Base-by-base conservation (phyloP, 2,329 filamentous ascomycete species). In the Truncatella angustata region DNA sequence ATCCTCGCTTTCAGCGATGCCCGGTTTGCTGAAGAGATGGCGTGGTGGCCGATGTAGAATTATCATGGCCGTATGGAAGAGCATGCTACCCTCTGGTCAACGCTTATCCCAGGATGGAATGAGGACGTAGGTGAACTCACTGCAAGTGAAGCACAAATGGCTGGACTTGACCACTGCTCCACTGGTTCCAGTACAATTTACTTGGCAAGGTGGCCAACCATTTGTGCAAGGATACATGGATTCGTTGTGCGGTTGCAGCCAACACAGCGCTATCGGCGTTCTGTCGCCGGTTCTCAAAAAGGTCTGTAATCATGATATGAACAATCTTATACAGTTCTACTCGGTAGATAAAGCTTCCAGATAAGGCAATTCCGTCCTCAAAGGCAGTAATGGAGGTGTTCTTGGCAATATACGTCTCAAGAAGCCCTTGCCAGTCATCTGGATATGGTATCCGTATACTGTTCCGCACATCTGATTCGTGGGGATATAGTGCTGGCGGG, bases 51-150 rank as follows among this genome's bases (percentile, higher is more conserved):
- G 70, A 54, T 79, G 75, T 3, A 79, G 69, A 45, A 79, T 77
- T 18, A 78, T 78, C 74, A 79, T 77, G 44, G 72, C 70, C 1
- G 76, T 77, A 52, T 79, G 75, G 55, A 78, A 79, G 14, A 74
- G 59, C 70, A 79, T 75, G 55, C 60, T 63, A 35, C 46, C 21
- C 43, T 35, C 3, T 42, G 21, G 28, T 52, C 4, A 28, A 24
- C 39, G 49, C 20, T 40, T 35, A 18, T 35, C 23, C 5, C 23
- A 21, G 11, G 3, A n/a, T 12, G 35, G 24, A 11, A 7, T 2
- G 2, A 23, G 12, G 6, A 30, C 12, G 10, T 21, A 45, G 47
- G 57, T 52, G 12, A 2, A 66, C 66, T 11, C 54, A 63, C 60
- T 79, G 75, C 34, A 79, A 64, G 57, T 78, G 73, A 36, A 78